These are phyloP conservation scores for Rhytidhysteron rufulum DNA, from an alignment of 2,329 filamentous ascomycete species.

Conservation along the genomic window DNA sequence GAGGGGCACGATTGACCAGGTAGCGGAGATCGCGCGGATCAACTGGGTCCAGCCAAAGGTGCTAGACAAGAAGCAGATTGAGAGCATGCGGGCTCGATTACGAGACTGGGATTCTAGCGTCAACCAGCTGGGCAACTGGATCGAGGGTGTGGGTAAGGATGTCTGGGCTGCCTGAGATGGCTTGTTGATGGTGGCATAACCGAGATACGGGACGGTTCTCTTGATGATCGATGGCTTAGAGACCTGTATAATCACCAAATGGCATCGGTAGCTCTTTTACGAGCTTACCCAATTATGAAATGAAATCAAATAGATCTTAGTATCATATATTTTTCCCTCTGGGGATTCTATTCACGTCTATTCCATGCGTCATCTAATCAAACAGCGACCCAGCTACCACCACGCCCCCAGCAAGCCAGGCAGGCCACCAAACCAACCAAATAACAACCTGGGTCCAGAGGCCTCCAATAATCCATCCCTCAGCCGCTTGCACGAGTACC, in stretches of 20 bases:
- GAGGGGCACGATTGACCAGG: conserved; percentile 91
- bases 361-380: neutral
- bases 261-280: neutral
- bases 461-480: conserved; percentile 85
- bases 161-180: conserved; percentile 79
- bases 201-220: neutral
- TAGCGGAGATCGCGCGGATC: conserved; percentile 88
- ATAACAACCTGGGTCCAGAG: conserved; percentile 85
- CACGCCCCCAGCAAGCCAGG: conserved; percentile 65
- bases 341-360: neutral
- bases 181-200: neutral
- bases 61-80: conserved; percentile 90
- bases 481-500: conserved; percentile 69
- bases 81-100: conserved; percentile 80
- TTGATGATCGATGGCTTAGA: neutral
- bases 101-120: conserved; percentile 96
- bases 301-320: conserved; percentile 2
- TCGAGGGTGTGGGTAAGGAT: conserved; percentile 88
- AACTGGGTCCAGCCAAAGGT: conserved; percentile 99
- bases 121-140: conserved; percentile 95
- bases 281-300: neutral
- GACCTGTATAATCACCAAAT: conserved; percentile 2
- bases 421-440: conserved; percentile 96
- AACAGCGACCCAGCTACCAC: conserved; percentile 25
- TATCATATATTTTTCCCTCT: no score